Evolutionary conservation across 352 stramenopile genomes (phyloP).

Genomic region (Thalassiosira mediterranea): DNA sequence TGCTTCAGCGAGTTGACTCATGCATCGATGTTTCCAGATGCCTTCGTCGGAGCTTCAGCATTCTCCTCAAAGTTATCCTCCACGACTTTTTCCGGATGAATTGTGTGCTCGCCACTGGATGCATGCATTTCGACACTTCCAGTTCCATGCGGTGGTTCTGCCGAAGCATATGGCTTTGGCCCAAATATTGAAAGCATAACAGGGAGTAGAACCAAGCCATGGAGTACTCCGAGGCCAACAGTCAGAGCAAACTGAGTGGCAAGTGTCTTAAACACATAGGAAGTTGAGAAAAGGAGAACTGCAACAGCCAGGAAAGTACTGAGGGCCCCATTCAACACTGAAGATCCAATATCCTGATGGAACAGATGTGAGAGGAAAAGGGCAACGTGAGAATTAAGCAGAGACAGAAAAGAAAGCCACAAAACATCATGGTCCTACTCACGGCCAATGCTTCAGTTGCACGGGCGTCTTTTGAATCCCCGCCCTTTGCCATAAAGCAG

Average conservation of each 20-base stretch:
- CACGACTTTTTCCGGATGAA: no score
- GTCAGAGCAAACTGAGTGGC: conserved; percentile 85
- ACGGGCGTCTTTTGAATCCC: conserved; percentile 58
- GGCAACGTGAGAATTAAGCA: no score
- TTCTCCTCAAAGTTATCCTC: no score
- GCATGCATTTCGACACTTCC: background rate
- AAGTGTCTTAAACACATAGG: conserved; percentile 83
- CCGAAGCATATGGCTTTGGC: conserved; percentile 66
- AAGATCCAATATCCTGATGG: conserved; percentile 84
- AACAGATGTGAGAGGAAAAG: no score
- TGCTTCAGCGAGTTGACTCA: no score
- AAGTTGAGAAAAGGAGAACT: conserved; percentile 75
- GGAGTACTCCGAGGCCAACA: conserved; percentile 73
- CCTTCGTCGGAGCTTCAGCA: no score
- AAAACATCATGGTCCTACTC: no score
- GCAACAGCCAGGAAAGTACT: conserved; percentile 86
- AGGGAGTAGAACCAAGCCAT: conserved; percentile 83
- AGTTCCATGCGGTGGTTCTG: conserved; percentile 23
- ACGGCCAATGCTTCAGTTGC: conserved; percentile 64
- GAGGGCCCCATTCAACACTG: conserved; percentile 82
- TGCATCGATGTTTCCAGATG: no score
- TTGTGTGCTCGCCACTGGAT: no score
- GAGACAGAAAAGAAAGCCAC: no score
- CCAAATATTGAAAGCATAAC: conserved; percentile 81
- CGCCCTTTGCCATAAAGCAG: conserved; percentile 72